These are phyloP conservation scores for Roridomyces roridus DNA, from an alignment of 768 basidiomycete species.

Conservation along the genomic window DNA sequence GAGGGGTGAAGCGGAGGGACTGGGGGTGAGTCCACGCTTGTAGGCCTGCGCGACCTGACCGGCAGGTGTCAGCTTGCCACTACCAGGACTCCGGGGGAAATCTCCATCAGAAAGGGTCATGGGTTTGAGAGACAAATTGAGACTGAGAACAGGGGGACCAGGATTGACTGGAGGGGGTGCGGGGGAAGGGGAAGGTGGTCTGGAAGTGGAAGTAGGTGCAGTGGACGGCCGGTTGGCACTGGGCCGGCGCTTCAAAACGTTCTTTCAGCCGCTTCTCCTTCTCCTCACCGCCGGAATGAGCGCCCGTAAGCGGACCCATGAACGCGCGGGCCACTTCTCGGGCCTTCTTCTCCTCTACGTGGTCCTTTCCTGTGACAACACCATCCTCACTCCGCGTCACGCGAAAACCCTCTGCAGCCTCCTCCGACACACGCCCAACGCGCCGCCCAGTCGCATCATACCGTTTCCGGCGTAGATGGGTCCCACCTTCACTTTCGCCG, in stretches of 20 bases:
- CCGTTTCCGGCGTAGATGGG: slow-evolving; percentile 4
- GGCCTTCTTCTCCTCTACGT: slow-evolving; percentile 25
- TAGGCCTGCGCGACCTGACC: slow-evolving; percentile 25
- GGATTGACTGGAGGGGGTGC: background rate
- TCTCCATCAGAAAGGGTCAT: background rate
- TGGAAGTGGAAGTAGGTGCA: background rate
- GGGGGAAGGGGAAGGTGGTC: slow-evolving; percentile 1
- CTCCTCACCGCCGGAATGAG: slow-evolving; percentile 28
- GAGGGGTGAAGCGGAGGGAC: slow-evolving; percentile 10
- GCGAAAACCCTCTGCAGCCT: background rate
- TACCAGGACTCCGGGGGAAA: background rate
- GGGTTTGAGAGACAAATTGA: slow-evolving; percentile 20
- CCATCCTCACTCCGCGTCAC: slow-evolving; percentile 4
- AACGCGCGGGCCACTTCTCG: slow-evolving; percentile 24
- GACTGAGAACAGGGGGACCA: slow-evolving; percentile 17
- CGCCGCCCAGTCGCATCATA: slow-evolving; percentile 10
- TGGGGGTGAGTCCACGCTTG: slow-evolving; percentile 19
- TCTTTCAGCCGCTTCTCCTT: slow-evolving; percentile 35
- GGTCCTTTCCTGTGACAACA: slow-evolving; percentile 18
- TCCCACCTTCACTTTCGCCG: background rate
- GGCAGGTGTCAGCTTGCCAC: slow-evolving; percentile 25
- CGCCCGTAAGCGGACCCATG: slow-evolving; percentile 9
- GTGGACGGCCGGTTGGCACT: slow-evolving; percentile 11
- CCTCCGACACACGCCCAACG: slow-evolving; percentile 9
- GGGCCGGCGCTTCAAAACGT: slow-evolving; percentile 26